Evolutionary conservation across 345 rosid species (phyloP).

Genomic region (Raphanus sativus): DNA sequence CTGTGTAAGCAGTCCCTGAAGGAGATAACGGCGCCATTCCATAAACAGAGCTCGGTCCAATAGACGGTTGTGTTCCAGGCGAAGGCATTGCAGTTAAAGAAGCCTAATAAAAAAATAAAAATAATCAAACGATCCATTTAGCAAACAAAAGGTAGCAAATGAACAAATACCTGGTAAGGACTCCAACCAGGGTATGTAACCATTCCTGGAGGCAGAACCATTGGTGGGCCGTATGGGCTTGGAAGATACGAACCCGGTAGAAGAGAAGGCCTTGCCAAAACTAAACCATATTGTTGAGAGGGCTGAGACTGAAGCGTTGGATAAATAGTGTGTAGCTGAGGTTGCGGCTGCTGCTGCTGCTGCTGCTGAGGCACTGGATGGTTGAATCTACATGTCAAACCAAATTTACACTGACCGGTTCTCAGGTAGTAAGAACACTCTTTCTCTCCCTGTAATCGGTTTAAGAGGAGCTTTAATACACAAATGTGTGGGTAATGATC

Average conservation of each 20-base stretch:
- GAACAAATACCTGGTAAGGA: constrained; percentile 58
- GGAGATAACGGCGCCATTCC: constrained; percentile 71
- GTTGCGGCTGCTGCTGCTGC: constrained; percentile 24
- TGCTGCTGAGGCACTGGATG: constrained; percentile 66
- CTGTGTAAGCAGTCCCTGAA: constrained; percentile 62
- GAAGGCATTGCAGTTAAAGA: constrained; percentile 63
- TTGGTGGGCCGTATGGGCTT: constrained; percentile 62
- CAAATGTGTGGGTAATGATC: neutral
- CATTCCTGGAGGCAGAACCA: constrained; percentile 72
- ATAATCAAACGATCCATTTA: neutral
- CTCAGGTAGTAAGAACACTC: constrained; percentile 91
- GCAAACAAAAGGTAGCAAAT: neutral
- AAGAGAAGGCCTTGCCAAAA: constrained; percentile 77
- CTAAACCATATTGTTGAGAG: constrained; percentile 73
- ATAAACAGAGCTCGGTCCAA: constrained; percentile 61
- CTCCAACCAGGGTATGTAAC: constrained; percentile 75
- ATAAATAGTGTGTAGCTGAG: constrained; percentile 42
- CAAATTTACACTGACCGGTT: constrained; percentile 94
- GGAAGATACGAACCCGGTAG: constrained; percentile 66
- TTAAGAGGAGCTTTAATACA: neutral
- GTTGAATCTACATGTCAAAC: constrained; percentile 84
- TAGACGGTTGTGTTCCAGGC: constrained; percentile 59
- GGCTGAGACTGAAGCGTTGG: constrained; percentile 63
- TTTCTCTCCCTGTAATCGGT: constrained; percentile 70
- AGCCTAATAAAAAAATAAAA: constrained; percentile 39